phyloP scores from a whole-genome alignment of 2,329 filamentous ascomycete species.

The Phyllosticta paracitricarpa region DNA sequence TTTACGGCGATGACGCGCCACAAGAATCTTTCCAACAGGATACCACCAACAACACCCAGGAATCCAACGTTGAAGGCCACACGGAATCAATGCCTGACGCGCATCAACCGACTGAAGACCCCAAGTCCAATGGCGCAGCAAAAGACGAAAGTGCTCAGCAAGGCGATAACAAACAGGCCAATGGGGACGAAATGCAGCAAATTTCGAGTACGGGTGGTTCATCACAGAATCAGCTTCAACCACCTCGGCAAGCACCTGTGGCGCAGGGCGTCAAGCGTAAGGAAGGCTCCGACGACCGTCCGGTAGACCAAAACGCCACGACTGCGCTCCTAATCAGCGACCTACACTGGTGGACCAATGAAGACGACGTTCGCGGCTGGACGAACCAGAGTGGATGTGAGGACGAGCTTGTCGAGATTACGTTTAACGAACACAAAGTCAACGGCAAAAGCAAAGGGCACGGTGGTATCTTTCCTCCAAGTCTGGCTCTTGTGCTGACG shows the following conservation, averaged over 20 bases:
- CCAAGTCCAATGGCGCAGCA: conserved; percentile 17
- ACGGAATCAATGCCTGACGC: conserved; percentile 13
- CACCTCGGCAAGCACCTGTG: conserved; percentile 33
- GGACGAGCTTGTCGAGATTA: conserved; percentile 79
- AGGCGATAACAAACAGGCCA: conserved; percentile 17
- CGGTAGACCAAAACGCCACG: conserved; percentile 49
- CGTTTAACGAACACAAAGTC: conserved; percentile 96
- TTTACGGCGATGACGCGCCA: conserved; percentile 51
- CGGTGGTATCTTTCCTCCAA: conserved; percentile 20
- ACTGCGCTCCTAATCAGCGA: conserved; percentile 78
- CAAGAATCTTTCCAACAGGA: conserved; percentile 17
- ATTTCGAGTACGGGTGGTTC: conserved; percentile 35
- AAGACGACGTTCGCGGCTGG: conserved; percentile 90
- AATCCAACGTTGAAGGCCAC: conserved; percentile 21
- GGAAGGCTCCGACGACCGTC: conserved; percentile 43
- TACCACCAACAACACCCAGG: background rate
- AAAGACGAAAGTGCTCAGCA: conserved; percentile 13
- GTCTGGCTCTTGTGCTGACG: background rate
- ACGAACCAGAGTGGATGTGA: conserved; percentile 69
- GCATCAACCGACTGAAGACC: conserved; percentile 11
- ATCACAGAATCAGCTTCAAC: conserved; percentile 25
- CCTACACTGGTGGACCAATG: conserved; percentile 83
- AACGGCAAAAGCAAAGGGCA: conserved; percentile 99
- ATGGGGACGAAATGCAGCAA: conserved; percentile 28
- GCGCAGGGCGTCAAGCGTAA: conserved; percentile 55